Evolutionary conservation across 2,329 filamentous ascomycete species (phyloP).

Genomic region (Aspergillus viridinutans): DNA sequence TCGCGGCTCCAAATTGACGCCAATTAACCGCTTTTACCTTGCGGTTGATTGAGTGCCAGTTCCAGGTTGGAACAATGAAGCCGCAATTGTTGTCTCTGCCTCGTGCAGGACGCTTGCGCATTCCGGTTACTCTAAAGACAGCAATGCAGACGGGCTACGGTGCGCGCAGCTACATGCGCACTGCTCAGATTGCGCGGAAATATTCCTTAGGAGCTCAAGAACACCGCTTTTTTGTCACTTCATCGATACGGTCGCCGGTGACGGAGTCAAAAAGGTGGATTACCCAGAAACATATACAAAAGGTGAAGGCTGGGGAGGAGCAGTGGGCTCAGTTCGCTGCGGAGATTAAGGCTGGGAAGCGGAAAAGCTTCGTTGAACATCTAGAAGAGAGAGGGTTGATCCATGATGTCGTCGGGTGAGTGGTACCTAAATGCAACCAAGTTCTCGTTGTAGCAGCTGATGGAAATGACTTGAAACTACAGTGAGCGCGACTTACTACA

Average conservation of each 20-base stretch:
- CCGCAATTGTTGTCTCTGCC: slow-evolving; percentile 19
- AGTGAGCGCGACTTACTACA: slow-evolving; percentile 43
- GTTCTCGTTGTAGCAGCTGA: slow-evolving; percentile 6
- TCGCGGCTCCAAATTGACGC: background rate
- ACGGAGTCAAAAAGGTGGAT: slow-evolving; percentile 34
- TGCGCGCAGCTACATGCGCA: slow-evolving; percentile 22
- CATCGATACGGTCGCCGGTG: background rate
- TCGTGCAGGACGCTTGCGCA: slow-evolving; percentile 20
- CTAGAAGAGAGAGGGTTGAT: slow-evolving; percentile 45
- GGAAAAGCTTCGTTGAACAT: slow-evolving; percentile 41
- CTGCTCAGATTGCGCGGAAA: slow-evolving; percentile 15
- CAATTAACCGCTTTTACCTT: background rate
- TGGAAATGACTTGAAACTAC: background rate
- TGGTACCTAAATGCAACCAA: background rate
- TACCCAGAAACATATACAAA: slow-evolving; percentile 32
- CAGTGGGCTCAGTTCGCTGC: slow-evolving; percentile 39
- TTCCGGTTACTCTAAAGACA: slow-evolving; percentile 3
- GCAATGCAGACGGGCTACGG: slow-evolving; percentile 14
- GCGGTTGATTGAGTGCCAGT: slow-evolving; percentile 4
- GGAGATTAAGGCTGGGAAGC: slow-evolving; percentile 42
- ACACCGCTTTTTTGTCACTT: slow-evolving; percentile 11
- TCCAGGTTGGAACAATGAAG: slow-evolving; percentile 21
- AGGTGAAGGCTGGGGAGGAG: slow-evolving; percentile 36
- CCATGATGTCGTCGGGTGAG: slow-evolving; percentile 46
- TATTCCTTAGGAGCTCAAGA: slow-evolving; percentile 9